Percentiles rank a stretch among this genome's conserved stretches.
These are phyloP conservation scores for Aphanomyces invadans DNA, from an alignment of 352 stramenopile species.

Conservation along the genomic window DNA sequence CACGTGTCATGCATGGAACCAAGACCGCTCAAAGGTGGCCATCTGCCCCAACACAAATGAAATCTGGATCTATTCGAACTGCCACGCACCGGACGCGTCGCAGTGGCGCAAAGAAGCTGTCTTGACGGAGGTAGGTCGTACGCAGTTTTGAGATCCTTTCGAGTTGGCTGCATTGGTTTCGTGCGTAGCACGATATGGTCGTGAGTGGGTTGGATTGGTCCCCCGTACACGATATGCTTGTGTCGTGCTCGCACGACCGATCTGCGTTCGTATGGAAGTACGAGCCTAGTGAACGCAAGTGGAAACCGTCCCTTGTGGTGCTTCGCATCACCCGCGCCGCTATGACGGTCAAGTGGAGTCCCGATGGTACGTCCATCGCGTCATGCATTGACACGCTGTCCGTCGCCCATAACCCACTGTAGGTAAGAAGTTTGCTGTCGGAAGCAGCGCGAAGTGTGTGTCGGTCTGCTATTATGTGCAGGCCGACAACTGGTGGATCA, in stretches of 20 bases:
- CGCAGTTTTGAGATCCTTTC: neutral
- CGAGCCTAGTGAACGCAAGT: conserved; percentile 72
- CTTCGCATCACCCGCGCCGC: conserved; percentile 87
- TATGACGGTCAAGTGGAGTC: conserved; percentile 91
- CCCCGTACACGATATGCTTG: conserved; percentile 87
- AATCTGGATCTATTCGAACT: conserved; percentile 88
- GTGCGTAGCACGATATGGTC: conserved; percentile 90
- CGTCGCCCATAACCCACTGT: too few relatives aligned
- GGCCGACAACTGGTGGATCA: conserved; percentile 92
- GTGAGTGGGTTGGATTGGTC: conserved; percentile 91
- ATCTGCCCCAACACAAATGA: conserved; percentile 90
- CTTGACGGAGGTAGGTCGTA: conserved; percentile 49
- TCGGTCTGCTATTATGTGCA: conserved; percentile 90
- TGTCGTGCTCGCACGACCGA: conserved; percentile 92
- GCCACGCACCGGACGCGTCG: conserved; percentile 56
- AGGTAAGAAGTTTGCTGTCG: conserved; percentile 91
- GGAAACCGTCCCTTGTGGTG: conserved; percentile 89
- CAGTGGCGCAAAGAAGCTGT: conserved; percentile 83
- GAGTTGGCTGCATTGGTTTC: too few relatives aligned
- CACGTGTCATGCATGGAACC: conserved; percentile 90
- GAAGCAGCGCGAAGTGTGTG: conserved; percentile 88
- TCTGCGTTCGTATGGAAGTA: conserved; percentile 94
- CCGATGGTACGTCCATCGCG: conserved; percentile 45
- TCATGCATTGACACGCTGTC: neutral
- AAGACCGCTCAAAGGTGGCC: conserved; percentile 81